Percentiles rank a stretch among this genome's conserved stretches.
Conservation (phyloP, 352 stramenopile genomes). For the Globisporangium paddicum region DNA sequence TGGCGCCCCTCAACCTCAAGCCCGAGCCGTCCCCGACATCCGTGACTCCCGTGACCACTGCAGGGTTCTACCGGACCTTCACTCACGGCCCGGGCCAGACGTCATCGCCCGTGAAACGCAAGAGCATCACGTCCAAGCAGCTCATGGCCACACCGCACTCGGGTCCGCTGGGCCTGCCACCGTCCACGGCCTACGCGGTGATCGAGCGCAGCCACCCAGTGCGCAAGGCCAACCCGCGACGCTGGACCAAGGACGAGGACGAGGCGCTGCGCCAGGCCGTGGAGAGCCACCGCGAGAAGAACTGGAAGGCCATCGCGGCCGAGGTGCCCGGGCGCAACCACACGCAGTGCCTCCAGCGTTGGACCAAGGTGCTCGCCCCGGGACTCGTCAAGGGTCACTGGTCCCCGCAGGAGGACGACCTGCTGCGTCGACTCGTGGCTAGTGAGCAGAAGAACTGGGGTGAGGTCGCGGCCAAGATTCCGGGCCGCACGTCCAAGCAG, state of each 20-base stretch:
- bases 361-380: constrained; percentile 87
- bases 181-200: constrained; percentile 13
- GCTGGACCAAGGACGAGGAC: constrained; percentile 89
- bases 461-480: constrained; percentile 82
- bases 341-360: constrained; percentile 89
- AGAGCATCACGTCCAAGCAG: constrained; percentile 77
- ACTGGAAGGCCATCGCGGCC: constrained; percentile 91
- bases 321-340: constrained; percentile 87
- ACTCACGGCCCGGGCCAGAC: constrained; percentile 20
- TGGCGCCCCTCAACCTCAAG: constrained; percentile 5
- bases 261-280: constrained; percentile 81
- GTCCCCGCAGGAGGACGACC: constrained; percentile 86
- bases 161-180: constrained; percentile 12
- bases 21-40: constrained; percentile 32
- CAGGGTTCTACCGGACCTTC: constrained; percentile 34
- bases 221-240: constrained; percentile 68
- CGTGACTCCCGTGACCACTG: constrained; percentile 27
- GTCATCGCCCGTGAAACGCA: constrained; percentile 69
- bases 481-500: constrained; percentile 85
- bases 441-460: constrained; percentile 89
- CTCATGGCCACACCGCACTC: constrained; percentile 38
- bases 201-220: constrained; percentile 27
- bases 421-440: constrained; percentile 70
- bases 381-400: constrained; percentile 89
- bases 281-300: constrained; percentile 84